Evolutionary conservation across 2,329 filamentous ascomycete genomes (phyloP).

Genomic region (Fusarium scirpi): DNA sequence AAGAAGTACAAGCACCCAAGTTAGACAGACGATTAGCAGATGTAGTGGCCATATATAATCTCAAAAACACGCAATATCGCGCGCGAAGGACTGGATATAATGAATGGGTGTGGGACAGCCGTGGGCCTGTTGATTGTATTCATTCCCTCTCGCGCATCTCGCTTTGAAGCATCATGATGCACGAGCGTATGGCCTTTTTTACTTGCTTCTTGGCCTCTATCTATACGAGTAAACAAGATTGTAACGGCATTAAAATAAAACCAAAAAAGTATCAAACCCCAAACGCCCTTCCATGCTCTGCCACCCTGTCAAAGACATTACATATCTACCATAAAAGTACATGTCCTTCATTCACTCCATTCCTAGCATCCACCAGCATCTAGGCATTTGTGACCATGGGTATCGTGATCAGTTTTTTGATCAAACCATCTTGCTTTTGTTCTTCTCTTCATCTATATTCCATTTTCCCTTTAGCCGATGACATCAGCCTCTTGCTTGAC

Average conservation of each 20-base stretch:
- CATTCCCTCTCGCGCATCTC: slow-evolving; percentile 32
- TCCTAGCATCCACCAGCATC: slow-evolving; percentile 16
- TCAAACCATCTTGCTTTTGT: slow-evolving; percentile 26
- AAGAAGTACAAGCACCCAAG: background rate
- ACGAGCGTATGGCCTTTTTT: slow-evolving; percentile 31
- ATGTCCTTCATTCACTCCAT: slow-evolving; percentile 44
- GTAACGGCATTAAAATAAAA: slow-evolving; percentile 18
- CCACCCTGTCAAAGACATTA: slow-evolving; percentile 46
- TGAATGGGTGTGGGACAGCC: slow-evolving; percentile 34
- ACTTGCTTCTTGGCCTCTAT: slow-evolving; percentile 41
- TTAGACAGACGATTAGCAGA: background rate
- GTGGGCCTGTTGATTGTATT: slow-evolving; percentile 41
- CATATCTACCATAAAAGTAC: slow-evolving; percentile 47
- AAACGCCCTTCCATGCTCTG: slow-evolving; percentile 49
- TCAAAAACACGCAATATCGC: slow-evolving; percentile 2
- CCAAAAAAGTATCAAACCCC: slow-evolving; percentile 31
- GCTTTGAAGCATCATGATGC: slow-evolving; percentile 41
- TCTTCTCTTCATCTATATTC: slow-evolving; percentile 20
- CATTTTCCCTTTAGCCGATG: slow-evolving; percentile 47
- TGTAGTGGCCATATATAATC: background rate
- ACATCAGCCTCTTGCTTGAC: slow-evolving; percentile 57
- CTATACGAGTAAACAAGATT: slow-evolving; percentile 43
- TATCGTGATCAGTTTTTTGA: slow-evolving; percentile 39
- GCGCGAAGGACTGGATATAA: background rate
- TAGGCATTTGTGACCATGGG: slow-evolving; percentile 29